Evolutionary conservation across 2,329 filamentous ascomycete species (phyloP).

Genomic region (Zasmidium angulare): DNA sequence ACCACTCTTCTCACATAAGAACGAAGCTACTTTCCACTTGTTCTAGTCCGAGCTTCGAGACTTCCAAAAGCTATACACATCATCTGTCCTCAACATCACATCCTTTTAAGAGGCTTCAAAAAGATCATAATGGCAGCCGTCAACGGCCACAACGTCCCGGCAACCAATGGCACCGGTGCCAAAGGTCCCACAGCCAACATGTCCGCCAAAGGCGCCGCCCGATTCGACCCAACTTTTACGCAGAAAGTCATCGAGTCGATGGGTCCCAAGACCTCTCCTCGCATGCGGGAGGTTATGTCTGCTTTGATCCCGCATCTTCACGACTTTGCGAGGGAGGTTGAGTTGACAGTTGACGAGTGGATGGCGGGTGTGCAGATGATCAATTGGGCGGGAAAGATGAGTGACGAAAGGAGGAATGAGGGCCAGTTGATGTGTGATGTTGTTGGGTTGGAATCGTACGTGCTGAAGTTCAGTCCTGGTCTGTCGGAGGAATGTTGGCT

Average conservation of each 20-base stretch:
- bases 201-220: neutral
- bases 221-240: slow-evolving; percentile 23
- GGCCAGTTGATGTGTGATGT: slow-evolving; percentile 61
- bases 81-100: no score
- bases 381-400: slow-evolving; percentile 65
- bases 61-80: no score
- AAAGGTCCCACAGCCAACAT: neutral
- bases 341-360: slow-evolving; percentile 61
- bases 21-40: neutral
- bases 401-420: slow-evolving; percentile 61
- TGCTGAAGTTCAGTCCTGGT: neutral
- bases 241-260: slow-evolving; percentile 23
- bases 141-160: neutral
- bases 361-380: slow-evolving; percentile 56
- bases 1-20: neutral
- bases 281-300: slow-evolving; percentile 41
- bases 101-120: no score
- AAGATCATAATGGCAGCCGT: no score
- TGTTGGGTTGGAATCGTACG: slow-evolving; percentile 52
- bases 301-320: slow-evolving; percentile 52
- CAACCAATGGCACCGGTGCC: neutral
- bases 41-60: no score
- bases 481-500: neutral
- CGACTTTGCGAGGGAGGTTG: slow-evolving; percentile 48
- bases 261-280: slow-evolving; percentile 32